Percentiles rank a stretch among this genome's conserved stretches.
These are phyloP conservation scores for Stagonosporopsis tanaceti DNA, from an alignment of 2,329 filamentous ascomycete species.

Conservation along the genomic window DNA sequence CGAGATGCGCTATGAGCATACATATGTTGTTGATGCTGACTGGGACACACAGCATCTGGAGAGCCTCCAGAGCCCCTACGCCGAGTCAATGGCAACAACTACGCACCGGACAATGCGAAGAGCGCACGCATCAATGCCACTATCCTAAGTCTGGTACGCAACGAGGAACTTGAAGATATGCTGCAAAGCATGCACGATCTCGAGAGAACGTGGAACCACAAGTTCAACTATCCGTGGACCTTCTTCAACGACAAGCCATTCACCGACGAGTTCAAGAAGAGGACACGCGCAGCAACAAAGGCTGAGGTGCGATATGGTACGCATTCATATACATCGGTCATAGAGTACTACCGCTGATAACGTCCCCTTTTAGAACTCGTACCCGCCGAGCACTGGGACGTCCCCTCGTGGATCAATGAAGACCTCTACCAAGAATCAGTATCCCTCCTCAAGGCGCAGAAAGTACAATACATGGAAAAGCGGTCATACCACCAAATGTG, in stretches of 20 bases:
- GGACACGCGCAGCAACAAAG: conserved; percentile 82
- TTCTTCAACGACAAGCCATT: conserved; percentile 99
- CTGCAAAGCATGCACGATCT: conserved; percentile 89
- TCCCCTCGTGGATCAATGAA: conserved; percentile 89
- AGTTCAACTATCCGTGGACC: conserved; percentile 99
- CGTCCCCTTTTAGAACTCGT: conserved; percentile 71
- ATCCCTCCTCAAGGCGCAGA: conserved; percentile 79
- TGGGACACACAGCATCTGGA: conserved; percentile 68
- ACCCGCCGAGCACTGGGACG: conserved; percentile 93
- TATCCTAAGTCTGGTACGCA: conserved; percentile 88
- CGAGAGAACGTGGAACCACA: conserved; percentile 94
- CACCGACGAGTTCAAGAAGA: conserved; percentile 87
- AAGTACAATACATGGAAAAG: conserved; percentile 89
- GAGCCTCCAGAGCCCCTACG: conserved; percentile 82
- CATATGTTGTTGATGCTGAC: conserved; percentile 8
- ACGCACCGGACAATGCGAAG: conserved; percentile 76
- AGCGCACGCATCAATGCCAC: conserved; percentile 92
- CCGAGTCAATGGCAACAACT: conserved; percentile 74
- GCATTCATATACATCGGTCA: neutral
- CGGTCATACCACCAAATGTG: conserved; percentile 99
- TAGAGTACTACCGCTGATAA: conserved; percentile 10
- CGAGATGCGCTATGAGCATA: neutral
- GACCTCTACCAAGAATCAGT: conserved; percentile 87
- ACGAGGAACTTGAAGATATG: conserved; percentile 85
- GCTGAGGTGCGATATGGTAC: conserved; percentile 86